Percentiles rank a stretch among this genome's conserved stretches.
phyloP scores from a whole-genome alignment of 139 green algal genomes.

The Eudorina sp. region DNA sequence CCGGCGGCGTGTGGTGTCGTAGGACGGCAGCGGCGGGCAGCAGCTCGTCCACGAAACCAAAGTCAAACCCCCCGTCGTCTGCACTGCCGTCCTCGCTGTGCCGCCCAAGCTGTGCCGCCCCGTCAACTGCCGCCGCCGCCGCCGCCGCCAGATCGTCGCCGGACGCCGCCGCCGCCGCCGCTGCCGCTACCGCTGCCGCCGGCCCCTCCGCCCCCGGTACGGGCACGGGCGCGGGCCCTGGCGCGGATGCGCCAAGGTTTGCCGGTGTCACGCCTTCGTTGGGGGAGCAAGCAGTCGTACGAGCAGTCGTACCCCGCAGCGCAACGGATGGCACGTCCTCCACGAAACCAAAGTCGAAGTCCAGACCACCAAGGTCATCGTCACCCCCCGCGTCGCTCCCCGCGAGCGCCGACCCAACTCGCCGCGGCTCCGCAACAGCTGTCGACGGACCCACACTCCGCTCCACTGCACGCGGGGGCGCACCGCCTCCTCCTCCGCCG shows the following conservation, averaged over 20 bases:
- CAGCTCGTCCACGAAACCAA: conserved; percentile 52
- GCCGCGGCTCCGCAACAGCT: not conserved
- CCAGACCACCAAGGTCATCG: not conserved
- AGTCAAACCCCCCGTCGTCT: conserved; percentile 40
- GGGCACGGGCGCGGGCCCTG: not conserved
- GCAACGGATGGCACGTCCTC: conserved; percentile 2
- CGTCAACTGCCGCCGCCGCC: not conserved
- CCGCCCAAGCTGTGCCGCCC: no score
- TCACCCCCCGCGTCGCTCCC: not conserved
- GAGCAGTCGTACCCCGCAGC: no score
- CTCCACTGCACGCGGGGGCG: not conserved
- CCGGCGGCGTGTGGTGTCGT: no score
- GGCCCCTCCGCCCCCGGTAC: not conserved
- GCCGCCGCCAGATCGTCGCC: no score
- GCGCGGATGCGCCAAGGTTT: no score
- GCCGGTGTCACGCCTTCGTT: no score
- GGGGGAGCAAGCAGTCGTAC: no score
- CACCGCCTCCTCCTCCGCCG: not conserved
- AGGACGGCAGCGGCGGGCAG: not conserved
- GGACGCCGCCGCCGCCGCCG: not conserved
- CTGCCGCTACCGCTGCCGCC: conserved; percentile 4
- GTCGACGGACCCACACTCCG: no score
- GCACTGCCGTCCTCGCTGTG: not conserved
- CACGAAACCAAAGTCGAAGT: conserved; percentile 58
- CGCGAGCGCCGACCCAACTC: not conserved